Base-by-base conservation (phyloP, 306 rosid species). In the Cicer chorassanicum region DNA sequence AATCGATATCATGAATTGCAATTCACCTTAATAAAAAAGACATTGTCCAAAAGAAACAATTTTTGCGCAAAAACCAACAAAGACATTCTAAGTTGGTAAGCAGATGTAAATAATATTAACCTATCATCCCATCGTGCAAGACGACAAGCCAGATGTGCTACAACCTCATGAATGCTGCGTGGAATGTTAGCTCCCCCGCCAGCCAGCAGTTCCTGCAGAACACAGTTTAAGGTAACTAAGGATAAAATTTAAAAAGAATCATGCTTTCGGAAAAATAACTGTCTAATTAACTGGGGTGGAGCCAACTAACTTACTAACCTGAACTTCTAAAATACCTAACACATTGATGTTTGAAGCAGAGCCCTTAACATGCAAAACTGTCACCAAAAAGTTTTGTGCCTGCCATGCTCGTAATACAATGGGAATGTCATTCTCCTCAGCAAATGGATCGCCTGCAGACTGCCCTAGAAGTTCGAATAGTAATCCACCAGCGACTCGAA, bases 321-420 rank as follows among this genome's bases (percentile, higher is more conserved):
- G 89, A 85, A 94, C 97, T 81, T 94, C 97, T 81, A 93, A 76
- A 80, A 90, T 85, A 29, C 98, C 97, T 78, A 94, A 79, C 24
- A 90, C 90, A 34, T 93, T 91, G 75, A 84, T 59, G 59, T 80
- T 88, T 51, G 95, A 76, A 16, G 82, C 80, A 13, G 65, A 57
- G 29, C 92, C 98, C 80, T 94, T 94, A 21, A 90, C 80, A 90
- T 94, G 97, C 84, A 91, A 70, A 44, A 79, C 89, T 59, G 98
- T 91, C 19, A 94, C 84, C 67, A 94, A 72, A 76, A 94, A 91
- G 79, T 91, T 90, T 62, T 90, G 98, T 42, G 93, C 92, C 71
- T 94, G 97, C 96, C 97, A 94, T 9, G 98, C 89, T 55, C 97
- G 82, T 44, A 94, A 85, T 55, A 94, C 97, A 78, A 91, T 65